These are phyloP conservation scores for Fusarium sp. DNA, from an alignment of 2,329 filamentous ascomycete species.

Conservation along the genomic window DNA sequence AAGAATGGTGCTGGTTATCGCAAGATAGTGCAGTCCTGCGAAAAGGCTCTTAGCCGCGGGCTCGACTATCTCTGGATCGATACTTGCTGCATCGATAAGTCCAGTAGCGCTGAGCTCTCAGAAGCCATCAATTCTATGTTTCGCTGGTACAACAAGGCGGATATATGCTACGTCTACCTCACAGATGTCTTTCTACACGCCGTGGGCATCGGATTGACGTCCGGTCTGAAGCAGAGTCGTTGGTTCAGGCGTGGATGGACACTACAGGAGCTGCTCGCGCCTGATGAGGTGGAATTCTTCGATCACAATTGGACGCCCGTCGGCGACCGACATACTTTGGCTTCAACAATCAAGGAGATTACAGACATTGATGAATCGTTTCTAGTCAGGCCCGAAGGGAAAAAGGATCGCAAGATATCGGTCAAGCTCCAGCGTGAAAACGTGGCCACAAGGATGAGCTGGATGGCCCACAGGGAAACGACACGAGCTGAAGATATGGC, in stretches of 20 bases:
- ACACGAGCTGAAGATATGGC: conserved; percentile 44
- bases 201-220: conserved; percentile 14
- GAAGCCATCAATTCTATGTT: conserved; percentile 42
- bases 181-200: conserved; percentile 31
- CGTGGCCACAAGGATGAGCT: conserved; percentile 46
- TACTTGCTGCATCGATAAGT: conserved; percentile 42
- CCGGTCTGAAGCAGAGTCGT: conserved; percentile 33
- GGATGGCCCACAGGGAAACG: conserved; percentile 45
- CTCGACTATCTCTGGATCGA: conserved; percentile 39
- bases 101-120: conserved; percentile 39
- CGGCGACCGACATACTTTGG: conserved; percentile 29
- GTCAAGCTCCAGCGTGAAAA: conserved; percentile 36
- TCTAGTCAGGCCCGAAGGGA: conserved; percentile 25
- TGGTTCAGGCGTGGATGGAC: conserved; percentile 41
- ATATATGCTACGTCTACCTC: conserved; percentile 36
- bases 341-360: conserved; percentile 32
- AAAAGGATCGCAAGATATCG: conserved; percentile 29
- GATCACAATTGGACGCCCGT: conserved; percentile 34
- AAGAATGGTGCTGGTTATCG: conserved; percentile 33
- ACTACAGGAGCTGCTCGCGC: conserved; percentile 39
- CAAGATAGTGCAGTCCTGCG: conserved; percentile 36
- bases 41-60: conserved; percentile 33
- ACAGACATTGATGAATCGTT: conserved; percentile 37
- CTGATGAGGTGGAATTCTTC: conserved; percentile 40
- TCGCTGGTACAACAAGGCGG: conserved; percentile 36